Percentiles rank a stretch among this genome's conserved stretches.
Evolutionary conservation across 371 early-diverging fungal genomes (phyloP).

Genomic region (Mortierella sp.): DNA sequence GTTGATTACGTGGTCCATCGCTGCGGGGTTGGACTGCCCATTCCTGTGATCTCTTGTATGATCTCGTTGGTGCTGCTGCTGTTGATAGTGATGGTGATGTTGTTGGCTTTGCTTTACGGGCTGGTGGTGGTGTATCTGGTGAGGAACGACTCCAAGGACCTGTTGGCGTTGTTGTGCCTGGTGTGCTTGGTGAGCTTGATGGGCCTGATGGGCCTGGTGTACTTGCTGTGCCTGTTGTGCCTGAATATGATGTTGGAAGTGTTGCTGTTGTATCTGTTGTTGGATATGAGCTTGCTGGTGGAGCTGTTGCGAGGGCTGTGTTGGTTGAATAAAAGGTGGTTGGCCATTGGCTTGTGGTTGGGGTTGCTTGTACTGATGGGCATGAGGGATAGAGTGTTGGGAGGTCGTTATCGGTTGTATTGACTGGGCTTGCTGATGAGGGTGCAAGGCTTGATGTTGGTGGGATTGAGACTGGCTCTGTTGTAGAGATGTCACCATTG

Average conservation of each 20-base stretch:
- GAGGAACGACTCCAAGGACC: too few relatives aligned
- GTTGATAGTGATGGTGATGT: constrained; percentile 27
- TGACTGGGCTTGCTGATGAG: constrained; percentile 20
- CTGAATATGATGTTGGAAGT: constrained; percentile 16
- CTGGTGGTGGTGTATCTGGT: constrained; percentile 9
- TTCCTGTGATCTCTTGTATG: constrained; percentile 20
- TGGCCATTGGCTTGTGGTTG: background rate
- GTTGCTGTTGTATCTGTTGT: constrained; percentile 17
- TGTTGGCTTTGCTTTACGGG: constrained; percentile 17
- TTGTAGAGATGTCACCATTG: constrained; percentile 7
- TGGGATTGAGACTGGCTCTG: constrained; percentile 20
- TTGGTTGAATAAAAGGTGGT: constrained; percentile 1
- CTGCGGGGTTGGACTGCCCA: constrained; percentile 15
- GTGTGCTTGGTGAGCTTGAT: constrained; percentile 25
- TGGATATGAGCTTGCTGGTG: constrained; percentile 16
- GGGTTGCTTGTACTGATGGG: constrained; percentile 11
- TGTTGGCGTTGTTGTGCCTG: constrained; percentile 10
- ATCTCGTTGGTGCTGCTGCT: constrained; percentile 24
- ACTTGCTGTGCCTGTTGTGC: constrained; percentile 30
- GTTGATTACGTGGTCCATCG: constrained; percentile 31
- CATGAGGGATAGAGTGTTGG: constrained; percentile 13
- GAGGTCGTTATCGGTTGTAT: constrained; percentile 12
- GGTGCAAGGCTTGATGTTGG: constrained; percentile 21
- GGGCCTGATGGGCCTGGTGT: constrained; percentile 31
- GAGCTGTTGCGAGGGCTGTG: constrained; percentile 15